These are phyloP conservation scores for Phaeosphaeriaceae sp. DNA, from an alignment of 2,329 filamentous ascomycete species.

Conservation along the genomic window DNA sequence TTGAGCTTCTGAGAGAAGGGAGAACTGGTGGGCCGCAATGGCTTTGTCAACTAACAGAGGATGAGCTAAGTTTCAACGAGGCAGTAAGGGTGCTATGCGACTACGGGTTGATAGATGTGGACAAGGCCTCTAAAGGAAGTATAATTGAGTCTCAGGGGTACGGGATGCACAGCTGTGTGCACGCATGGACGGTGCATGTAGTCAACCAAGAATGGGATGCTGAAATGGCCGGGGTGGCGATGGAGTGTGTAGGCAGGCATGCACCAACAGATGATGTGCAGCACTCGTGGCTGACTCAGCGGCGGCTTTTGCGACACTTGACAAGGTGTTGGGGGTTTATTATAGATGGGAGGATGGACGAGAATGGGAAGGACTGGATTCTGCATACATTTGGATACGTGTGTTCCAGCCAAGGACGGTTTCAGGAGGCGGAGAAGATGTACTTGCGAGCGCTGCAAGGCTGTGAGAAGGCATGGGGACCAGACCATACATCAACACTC, in stretches of 20 bases:
- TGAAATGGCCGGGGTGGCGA: constrained; percentile 16
- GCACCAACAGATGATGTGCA: constrained; percentile 14
- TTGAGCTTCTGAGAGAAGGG: constrained; percentile 45
- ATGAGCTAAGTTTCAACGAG: constrained; percentile 24
- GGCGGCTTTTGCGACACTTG: constrained; percentile 23
- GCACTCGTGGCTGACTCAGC: constrained; percentile 20
- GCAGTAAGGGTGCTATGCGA: constrained; percentile 37
- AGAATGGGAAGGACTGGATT: constrained; percentile 16
- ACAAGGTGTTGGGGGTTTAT: background rate
- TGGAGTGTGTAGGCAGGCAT: constrained; percentile 20
- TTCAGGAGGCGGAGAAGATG: too few relatives aligned
- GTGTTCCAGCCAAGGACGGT: too few relatives aligned
- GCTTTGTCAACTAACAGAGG: constrained; percentile 27
- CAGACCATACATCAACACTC: too few relatives aligned
- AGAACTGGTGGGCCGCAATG: constrained; percentile 26
- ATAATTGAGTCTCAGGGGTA: constrained; percentile 30
- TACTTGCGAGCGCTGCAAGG: constrained; percentile 19
- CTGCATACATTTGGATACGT: constrained; percentile 18
- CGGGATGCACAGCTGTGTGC: constrained; percentile 45
- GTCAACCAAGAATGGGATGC: constrained; percentile 30
- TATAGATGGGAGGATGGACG: constrained; percentile 17
- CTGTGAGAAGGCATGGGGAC: constrained; percentile 10
- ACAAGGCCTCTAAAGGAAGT: constrained; percentile 8
- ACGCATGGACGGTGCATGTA: constrained; percentile 39
- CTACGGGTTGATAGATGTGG: constrained; percentile 37